Evolutionary conservation across 306 rosid genomes (phyloP).

Genomic region (Cucumis hystrix): DNA sequence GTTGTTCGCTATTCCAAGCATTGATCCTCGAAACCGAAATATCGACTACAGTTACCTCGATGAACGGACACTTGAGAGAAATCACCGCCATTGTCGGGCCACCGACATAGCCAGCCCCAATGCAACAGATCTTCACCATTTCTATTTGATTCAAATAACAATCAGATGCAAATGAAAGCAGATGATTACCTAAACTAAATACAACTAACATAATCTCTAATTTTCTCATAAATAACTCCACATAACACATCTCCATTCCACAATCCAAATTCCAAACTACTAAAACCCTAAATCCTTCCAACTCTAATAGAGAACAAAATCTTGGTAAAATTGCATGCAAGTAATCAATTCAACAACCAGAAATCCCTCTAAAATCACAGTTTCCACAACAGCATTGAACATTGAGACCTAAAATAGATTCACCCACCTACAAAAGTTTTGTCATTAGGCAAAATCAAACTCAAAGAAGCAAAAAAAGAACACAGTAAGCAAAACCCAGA

Average conservation of each 20-base stretch:
- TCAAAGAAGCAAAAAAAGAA: not conserved
- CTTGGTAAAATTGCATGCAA: not conserved
- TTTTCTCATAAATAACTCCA: not conserved
- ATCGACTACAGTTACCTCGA: constrained; percentile 48
- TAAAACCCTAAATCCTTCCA: not conserved
- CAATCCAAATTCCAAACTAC: not conserved
- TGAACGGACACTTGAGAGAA: constrained; percentile 51
- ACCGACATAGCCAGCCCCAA: constrained; percentile 93
- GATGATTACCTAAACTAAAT: not conserved
- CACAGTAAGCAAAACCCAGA: not conserved
- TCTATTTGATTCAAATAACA: constrained; percentile 5
- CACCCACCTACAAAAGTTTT: not conserved
- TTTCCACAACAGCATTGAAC: not conserved
- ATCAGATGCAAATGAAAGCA: not conserved
- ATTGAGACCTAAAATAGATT: not conserved
- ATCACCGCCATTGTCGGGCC: constrained; percentile 98
- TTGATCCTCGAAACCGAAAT: constrained; percentile 29
- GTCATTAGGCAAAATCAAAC: not conserved
- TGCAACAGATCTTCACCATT: constrained; percentile 96
- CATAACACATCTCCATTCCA: not conserved
- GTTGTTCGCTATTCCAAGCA: constrained; percentile 60
- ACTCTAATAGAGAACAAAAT: not conserved
- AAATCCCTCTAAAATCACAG: not conserved
- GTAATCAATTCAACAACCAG: not conserved
- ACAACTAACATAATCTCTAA: not conserved